Conservation (phyloP, 2,329 filamentous ascomycete genomes). For the Aspergillus sp. region DNA sequence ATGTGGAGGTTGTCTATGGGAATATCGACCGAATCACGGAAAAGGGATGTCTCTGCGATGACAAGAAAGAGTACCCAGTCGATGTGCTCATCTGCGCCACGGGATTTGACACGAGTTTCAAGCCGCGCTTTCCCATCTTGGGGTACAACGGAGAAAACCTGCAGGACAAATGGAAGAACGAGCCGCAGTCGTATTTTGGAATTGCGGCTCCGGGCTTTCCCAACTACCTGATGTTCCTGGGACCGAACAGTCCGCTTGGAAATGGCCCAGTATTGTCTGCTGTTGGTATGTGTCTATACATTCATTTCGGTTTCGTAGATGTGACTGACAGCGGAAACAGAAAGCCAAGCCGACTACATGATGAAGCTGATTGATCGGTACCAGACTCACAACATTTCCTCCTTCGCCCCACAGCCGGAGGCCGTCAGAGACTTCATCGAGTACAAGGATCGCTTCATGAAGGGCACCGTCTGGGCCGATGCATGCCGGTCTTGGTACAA, state of each 20-base stretch:
- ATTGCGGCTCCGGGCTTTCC: conserved; percentile 47
- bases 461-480: conserved; percentile 33
- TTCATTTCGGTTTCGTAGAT: neutral
- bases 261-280: conserved; percentile 36
- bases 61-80: conserved; percentile 14
- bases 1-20: conserved; percentile 44
- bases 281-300: conserved; percentile 21
- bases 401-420: conserved; percentile 35
- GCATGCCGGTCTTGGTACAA: conserved; percentile 37
- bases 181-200: conserved; percentile 45
- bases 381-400: conserved; percentile 26
- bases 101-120: conserved; percentile 29
- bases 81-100: conserved; percentile 19
- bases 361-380: conserved; percentile 37
- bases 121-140: conserved; percentile 45
- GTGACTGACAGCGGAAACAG: neutral
- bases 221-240: conserved; percentile 41
- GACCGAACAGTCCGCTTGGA: conserved; percentile 36
- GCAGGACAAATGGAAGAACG: conserved; percentile 43
- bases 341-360: conserved; percentile 45
- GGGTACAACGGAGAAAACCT: conserved; percentile 39
- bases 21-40: conserved; percentile 36
- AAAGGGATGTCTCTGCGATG: conserved; percentile 27
- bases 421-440: conserved; percentile 33
- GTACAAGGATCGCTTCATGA: conserved; percentile 30